Base-by-base conservation (phyloP, 768 basidiomycete species). In the Punctularia strigosozonata region DNA sequence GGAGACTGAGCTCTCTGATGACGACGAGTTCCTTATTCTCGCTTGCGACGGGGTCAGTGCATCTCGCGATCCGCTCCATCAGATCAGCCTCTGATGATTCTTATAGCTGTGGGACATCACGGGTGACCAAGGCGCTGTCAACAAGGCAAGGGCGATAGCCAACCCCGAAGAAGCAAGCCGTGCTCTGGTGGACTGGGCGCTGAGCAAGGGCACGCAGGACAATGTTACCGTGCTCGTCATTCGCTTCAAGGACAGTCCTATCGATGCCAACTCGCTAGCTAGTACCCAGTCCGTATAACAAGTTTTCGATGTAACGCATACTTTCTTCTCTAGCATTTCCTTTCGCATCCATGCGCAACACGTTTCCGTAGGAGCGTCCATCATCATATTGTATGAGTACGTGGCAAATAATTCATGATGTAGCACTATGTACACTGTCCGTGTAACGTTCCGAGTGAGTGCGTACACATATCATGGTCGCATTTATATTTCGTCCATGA, bases 21-120 rank as follows among this genome's bases (percentile, higher is more conserved):
- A 87, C 4, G 95, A 98, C 54, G 94, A 98, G 56, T 89, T 94
- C 57, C 56, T 97, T 47, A 85, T 99, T 42, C 70, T 99, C 43
- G 95, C 95, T 17, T 99, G 95, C 54, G 95, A 99, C 59, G 95
- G 95, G 47, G 94, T 97, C 57, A 50, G 90, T 72, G 13, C 12
- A 15, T 36, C 14, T 12, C n/a, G 23, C n/a, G 19, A 19, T 43
- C 24, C 13, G 13, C 32, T 17, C n/a, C 4, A n/a, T 14, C 37
- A 5, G 13, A 23, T 19, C 17, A 26, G 4, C 25, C 20, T 4
- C 28, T 43, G 13, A 10, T 32, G 36, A 14, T 30, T 41, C 22
- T 35, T 24, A 26, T 46, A 98, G 94, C 71, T 99, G 1, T 99
- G 95, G 95, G 95, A 99, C 58, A 87, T 99, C 14, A 74, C 80